Evolutionary conservation across 441 rosid genomes (phyloP), one percentile per base, ranked within the genome.

Genomic region (Omphalea diandra): DNA sequence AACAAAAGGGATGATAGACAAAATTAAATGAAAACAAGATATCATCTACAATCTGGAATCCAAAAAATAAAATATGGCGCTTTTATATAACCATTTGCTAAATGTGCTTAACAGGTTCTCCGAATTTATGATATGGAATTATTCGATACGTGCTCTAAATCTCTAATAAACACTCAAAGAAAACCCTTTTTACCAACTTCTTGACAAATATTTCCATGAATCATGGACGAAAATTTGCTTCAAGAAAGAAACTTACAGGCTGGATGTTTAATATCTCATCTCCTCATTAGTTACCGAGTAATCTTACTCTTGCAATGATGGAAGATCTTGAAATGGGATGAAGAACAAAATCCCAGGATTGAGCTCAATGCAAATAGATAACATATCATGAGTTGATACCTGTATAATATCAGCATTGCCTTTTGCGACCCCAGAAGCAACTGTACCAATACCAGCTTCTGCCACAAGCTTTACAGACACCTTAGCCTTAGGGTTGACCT

Each of bases 371-470:
- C 57, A 44, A n/a, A 63, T 24, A 47, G 33, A 63, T 20, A 56
- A 65, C 14, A 50, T 31, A 64, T 76, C 44, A 50, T 35, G 57
- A 54, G 70, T 26, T 31, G 58, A 46, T 83, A 94, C 98, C 98
- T 94, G 99, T 77, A 95, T 87, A 63, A 95, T 73, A 83, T 95
- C 98, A 61, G 98, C 99, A 72, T 95, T 95, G 82, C 97, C 99
- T 91, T 95, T 93, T 29, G 99, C 94, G 83, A 95, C 99, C 40
- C 99, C 98, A 67, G 99, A 95, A 75, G 97, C 98, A 80, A 95
- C 99, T 17, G 98, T 95, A 72, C 99, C 99, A 27, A 95, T 95
- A 57, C 99, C 98, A 79, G 98, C 99, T 88, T 95, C 98, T 24
- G 95, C 98, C n/a, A 95, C 99, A 6, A 95, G 94, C 85, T 95